These are phyloP conservation scores for Plectranthus barbatus DNA, from an alignment of 257 asterid genomes.

Conservation along the genomic window DNA sequence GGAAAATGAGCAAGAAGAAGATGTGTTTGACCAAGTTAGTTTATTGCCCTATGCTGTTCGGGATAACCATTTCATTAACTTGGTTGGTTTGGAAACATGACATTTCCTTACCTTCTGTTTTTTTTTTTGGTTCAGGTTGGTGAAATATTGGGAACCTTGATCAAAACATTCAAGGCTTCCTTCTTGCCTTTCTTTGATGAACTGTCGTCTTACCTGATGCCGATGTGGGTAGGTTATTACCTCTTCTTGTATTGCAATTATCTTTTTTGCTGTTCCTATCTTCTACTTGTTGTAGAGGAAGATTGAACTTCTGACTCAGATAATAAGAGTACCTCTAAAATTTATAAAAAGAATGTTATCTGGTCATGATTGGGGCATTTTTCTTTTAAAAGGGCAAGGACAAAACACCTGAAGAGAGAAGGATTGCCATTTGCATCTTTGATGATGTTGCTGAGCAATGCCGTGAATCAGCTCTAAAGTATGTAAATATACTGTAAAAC, in stretches of 20 bases:
- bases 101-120: not conserved
- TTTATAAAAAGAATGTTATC: not conserved
- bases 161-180: conserved; percentile 79
- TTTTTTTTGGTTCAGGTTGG: conserved; percentile 50
- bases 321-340: not conserved
- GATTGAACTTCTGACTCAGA: not conserved
- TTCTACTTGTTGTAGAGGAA: not conserved
- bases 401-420: conserved; percentile 91
- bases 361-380: not conserved
- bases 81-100: not conserved
- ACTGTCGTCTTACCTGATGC: conserved; percentile 76
- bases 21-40: conserved; percentile 92
- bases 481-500: not conserved
- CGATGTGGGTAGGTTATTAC: conserved; percentile 91
- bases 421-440: conserved; percentile 95
- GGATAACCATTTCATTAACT: not conserved
- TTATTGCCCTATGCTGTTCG: not conserved
- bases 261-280: not conserved
- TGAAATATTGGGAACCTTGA: conserved; percentile 85
- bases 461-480: conserved; percentile 81
- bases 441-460: conserved; percentile 99
- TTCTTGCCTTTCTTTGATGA: conserved; percentile 97
- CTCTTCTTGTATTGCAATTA: not conserved
- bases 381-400: conserved; percentile 73
- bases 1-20: conserved; percentile 99